A percentile compares a stretch with the other conserved stretches of the same genome.
These are phyloP conservation scores for Eutrema heterophyllum DNA, from an alignment of 345 rosid species.

Conservation along the genomic window DNA sequence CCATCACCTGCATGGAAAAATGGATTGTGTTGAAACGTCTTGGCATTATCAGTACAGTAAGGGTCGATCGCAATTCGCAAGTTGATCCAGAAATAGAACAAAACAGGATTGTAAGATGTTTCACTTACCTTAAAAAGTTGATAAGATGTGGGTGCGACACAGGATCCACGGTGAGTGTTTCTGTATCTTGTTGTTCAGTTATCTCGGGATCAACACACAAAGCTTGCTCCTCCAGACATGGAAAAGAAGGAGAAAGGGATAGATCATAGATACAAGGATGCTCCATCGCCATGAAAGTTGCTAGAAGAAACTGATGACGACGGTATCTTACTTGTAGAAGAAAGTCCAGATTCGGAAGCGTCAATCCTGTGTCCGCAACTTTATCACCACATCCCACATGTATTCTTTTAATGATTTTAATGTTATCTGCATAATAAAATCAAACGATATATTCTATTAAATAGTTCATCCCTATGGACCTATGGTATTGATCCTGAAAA, in stretches of 20 bases:
- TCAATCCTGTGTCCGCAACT: neutral
- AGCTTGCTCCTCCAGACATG: neutral
- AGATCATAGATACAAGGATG: neutral
- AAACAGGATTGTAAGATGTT: neutral
- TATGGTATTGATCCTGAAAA: neutral
- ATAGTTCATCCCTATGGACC: neutral
- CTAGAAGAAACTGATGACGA: neutral
- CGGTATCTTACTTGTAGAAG: neutral
- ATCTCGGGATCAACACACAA: neutral
- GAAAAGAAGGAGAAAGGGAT: neutral
- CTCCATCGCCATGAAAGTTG: neutral
- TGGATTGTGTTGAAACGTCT: neutral
- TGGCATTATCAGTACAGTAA: neutral
- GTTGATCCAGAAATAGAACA: neutral
- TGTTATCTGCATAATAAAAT: neutral
- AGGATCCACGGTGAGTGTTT: neutral
- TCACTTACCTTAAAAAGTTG: neutral
- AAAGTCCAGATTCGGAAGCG: neutral
- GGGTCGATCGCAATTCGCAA: neutral
- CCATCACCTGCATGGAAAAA: neutral
- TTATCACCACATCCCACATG: neutral
- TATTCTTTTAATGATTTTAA: neutral
- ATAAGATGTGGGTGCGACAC: neutral
- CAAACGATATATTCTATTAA: neutral
- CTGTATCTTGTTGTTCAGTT: neutral